Evolutionary conservation across 2,329 filamentous ascomycete genomes (phyloP).

Genomic region (Ceratocystis variospora): DNA sequence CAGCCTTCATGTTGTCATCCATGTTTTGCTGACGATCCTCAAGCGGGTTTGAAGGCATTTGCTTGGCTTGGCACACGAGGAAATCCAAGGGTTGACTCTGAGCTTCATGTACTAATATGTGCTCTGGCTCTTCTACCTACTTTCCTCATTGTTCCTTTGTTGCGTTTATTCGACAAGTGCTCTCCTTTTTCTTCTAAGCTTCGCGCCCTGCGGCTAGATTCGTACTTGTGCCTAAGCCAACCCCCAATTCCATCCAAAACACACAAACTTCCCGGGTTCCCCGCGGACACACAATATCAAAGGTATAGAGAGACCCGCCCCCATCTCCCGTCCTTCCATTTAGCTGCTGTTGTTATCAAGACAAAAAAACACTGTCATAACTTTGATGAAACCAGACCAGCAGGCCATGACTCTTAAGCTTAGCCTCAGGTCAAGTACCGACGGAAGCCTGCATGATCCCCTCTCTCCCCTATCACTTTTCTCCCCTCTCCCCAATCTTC

Average conservation of each 20-base stretch:
- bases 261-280: too few species aligned
- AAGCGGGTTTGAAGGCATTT: neutral
- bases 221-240: too few species aligned
- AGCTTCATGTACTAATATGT: neutral
- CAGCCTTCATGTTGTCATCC: constrained; percentile 5
- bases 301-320: neutral
- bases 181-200: too few species aligned
- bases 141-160: neutral
- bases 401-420: neutral
- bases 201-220: too few species aligned
- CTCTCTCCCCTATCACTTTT: neutral
- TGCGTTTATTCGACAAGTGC: neutral
- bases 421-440: neutral
- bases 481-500: neutral
- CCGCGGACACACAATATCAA: neutral
- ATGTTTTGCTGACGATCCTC: neutral
- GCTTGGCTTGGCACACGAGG: neutral
- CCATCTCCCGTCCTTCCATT: neutral
- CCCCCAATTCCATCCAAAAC: too few species aligned
- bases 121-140: neutral
- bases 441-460: constrained; percentile 2
- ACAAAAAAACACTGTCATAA: neutral
- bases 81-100: neutral
- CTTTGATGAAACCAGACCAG: neutral
- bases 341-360: neutral